Base-by-base conservation (phyloP, 2,329 filamentous ascomycete genomes). In the Alternaria brassicicola region DNA sequence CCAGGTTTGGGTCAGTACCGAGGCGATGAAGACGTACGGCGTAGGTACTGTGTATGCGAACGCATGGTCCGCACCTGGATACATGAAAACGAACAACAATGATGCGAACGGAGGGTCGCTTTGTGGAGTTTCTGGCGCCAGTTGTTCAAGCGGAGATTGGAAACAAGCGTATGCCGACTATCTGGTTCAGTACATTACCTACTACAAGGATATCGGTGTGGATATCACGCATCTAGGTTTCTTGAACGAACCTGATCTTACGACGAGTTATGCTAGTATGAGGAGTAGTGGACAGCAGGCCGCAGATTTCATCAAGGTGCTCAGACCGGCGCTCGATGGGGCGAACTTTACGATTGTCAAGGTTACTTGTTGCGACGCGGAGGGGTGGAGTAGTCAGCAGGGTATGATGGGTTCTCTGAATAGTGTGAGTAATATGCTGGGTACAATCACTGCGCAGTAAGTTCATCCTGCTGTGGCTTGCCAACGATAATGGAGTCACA, bases 1-100 rank as follows among this genome's bases (percentile, higher is more conserved):
- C 7, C 84, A 86, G 70, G 75, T 86, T 10, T 85, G 80, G 77
- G 76, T 86, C 25, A 79, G 79, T 3, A 78, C 84, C 64, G 76
- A 84, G 68, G 84, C 84, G 6, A 67, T 73, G 7, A 68, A 69
- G 33, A 71, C 64, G 4, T 79, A 80, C 52, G 79, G 80, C 3
- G 74, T 83, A 4, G 83, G 70, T 36, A 78, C 71, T 2, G 75
- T 83, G 42, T 82, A 83, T 59, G 80, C 79, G 4, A 78, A 84
- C 66, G 81, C 82, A 1, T 84, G 82, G 82, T 79, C 76, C 39
- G 82, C 82, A 1, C 82, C 81, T 1, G 80, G 80, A 0, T 84
- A 79, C 65, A 84, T 84, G 82, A 83, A 84, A 71, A 83, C 79
- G 2, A 83, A 83, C 57, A 70, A 71, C 15, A 76, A 79, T 54